A percentile compares a stretch with the other conserved stretches of the same genome.
Conservation (phyloP, 345 rosid species). For the Chamaenerion angustifolium region DNA sequence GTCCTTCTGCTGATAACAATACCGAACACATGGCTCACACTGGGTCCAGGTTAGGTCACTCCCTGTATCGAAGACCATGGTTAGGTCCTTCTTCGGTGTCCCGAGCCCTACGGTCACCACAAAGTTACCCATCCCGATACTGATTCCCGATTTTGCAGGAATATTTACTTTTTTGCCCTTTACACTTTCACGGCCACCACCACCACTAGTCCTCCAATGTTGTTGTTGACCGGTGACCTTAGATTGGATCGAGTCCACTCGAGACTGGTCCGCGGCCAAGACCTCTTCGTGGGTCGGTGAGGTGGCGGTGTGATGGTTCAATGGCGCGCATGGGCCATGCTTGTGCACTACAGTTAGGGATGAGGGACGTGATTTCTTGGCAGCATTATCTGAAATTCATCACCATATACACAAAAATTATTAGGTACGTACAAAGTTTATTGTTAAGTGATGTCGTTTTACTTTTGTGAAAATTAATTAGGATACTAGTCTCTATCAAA, state of each 20-base stretch:
- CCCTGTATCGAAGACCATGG: slow-evolving; percentile 15
- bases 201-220: not conserved
- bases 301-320: not conserved
- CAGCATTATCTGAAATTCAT: not conserved
- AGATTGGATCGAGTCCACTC: slow-evolving; percentile 4
- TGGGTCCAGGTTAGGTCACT: slow-evolving; percentile 24
- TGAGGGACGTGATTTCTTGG: not conserved
- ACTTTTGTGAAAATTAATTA: too few relatives aligned
- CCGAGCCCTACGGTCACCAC: slow-evolving; percentile 14
- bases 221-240: not conserved
- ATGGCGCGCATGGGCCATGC: slow-evolving; percentile 2
- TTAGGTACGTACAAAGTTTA: too few relatives aligned
- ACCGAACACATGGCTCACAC: slow-evolving; percentile 11
- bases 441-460: too few relatives aligned
- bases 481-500: too few relatives aligned
- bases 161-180: not conserved
- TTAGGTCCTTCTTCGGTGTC: slow-evolving; percentile 5
- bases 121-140: slow-evolving; percentile 6
- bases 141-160: not conserved
- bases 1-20: slow-evolving; percentile 14
- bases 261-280: not conserved
- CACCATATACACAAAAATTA: not conserved
- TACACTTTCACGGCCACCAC: not conserved
- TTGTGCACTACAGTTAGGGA: slow-evolving; percentile 5
- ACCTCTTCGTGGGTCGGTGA: not conserved